Conservation (phyloP, 805 yeast genomes). For the Wickerhamiella spandovensis region DNA sequence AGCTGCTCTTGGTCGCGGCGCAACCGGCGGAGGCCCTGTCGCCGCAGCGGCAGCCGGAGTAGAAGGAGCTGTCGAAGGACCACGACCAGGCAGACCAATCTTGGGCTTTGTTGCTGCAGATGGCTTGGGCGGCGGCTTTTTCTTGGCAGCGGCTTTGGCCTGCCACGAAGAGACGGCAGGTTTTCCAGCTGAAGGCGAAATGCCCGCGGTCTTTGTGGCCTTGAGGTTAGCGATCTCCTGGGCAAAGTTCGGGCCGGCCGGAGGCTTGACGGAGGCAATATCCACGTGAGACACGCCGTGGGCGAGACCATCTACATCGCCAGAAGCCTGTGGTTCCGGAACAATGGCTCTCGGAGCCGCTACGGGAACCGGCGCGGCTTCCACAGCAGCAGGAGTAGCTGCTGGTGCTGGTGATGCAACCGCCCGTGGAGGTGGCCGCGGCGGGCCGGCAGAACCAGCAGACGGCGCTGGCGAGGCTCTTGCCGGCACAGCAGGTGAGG, state of each 20-base stretch:
- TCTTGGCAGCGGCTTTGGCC: conserved; percentile 8
- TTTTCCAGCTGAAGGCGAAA: neutral
- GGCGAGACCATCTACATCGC: neutral
- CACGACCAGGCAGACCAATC: neutral
- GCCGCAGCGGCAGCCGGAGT: conserved; percentile 1
- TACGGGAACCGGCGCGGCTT: neutral
- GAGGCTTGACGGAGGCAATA: neutral
- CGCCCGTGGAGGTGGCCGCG: neutral
- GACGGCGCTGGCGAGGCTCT: neutral
- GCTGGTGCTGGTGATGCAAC: neutral
- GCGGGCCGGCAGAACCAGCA: neutral
- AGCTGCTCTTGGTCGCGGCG: conserved; percentile 2
- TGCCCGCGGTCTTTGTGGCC: neutral
- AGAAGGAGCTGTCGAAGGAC: neutral
- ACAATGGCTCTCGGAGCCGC: neutral
- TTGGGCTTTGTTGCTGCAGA: conserved; percentile 5
- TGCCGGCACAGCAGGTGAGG: neutral
- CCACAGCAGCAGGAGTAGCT: neutral
- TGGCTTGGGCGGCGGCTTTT: conserved; percentile 17
- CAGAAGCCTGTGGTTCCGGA: neutral
- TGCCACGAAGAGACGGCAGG: neutral
- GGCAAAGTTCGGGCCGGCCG: neutral
- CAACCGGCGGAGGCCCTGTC: conserved; percentile 1
- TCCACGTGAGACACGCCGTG: neutral
- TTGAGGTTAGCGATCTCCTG: neutral